Conservation (phyloP, 352 stramenopile species). For the Pilasporangium apinafurcum region DNA sequence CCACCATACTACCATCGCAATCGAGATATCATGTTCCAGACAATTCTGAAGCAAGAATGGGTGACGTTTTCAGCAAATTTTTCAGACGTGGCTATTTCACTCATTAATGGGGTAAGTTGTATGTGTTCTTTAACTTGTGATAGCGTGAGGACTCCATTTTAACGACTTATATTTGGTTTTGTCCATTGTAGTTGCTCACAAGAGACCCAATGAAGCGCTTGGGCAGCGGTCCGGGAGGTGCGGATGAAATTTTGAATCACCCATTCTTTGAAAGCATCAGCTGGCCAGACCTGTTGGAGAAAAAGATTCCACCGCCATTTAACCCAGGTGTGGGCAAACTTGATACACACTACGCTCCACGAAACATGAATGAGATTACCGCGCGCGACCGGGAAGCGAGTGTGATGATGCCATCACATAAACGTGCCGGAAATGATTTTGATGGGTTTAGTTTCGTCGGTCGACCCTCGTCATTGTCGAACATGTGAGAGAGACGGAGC, state of each 20-base stretch:
- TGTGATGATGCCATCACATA: slow-evolving; percentile 53
- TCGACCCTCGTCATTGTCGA: slow-evolving; percentile 66
- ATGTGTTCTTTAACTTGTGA: neutral
- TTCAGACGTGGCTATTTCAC: slow-evolving; percentile 76
- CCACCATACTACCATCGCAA: slow-evolving; percentile 89
- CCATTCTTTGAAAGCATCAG: slow-evolving; percentile 91
- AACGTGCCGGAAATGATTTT: slow-evolving; percentile 65
- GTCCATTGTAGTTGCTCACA: slow-evolving; percentile 87
- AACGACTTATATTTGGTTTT: slow-evolving; percentile 8
- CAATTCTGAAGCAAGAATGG: slow-evolving; percentile 88
- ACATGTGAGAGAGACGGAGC: too few species aligned
- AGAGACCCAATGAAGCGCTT: slow-evolving; percentile 94
- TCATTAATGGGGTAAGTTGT: slow-evolving; percentile 89
- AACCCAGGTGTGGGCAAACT: slow-evolving; percentile 86
- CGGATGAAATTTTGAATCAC: slow-evolving; percentile 88
- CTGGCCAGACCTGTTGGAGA: slow-evolving; percentile 84
- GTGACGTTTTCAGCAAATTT: slow-evolving; percentile 96
- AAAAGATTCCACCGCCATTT: slow-evolving; percentile 77
- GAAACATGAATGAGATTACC: slow-evolving; percentile 87
- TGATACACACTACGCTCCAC: slow-evolving; percentile 81
- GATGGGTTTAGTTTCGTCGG: slow-evolving; percentile 90
- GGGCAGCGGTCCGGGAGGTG: slow-evolving; percentile 87
- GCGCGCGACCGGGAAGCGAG: slow-evolving; percentile 75
- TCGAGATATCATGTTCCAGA: slow-evolving; percentile 90
- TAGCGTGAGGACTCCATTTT: slow-evolving; percentile 1